Conservation (phyloP, 331 rosid species). For the Rosa hybrid region DNA sequence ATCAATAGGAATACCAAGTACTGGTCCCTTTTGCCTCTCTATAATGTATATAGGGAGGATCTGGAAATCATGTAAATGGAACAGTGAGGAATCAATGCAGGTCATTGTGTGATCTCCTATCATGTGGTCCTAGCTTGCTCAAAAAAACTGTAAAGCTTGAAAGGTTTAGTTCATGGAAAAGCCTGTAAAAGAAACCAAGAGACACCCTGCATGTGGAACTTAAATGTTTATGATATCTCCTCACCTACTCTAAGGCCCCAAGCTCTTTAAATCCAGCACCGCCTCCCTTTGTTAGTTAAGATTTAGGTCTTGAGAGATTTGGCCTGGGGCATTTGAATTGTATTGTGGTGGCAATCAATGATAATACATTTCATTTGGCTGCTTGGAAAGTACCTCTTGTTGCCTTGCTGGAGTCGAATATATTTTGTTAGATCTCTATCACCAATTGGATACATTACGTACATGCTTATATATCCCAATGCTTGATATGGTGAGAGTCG, state of each 20-base stretch:
- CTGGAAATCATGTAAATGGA: background rate
- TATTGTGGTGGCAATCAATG: background rate
- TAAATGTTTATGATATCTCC: slow-evolving; percentile 30
- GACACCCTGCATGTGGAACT: slow-evolving; percentile 33
- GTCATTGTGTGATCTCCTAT: background rate
- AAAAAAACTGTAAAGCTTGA: background rate
- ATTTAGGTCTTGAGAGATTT: background rate
- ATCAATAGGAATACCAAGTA: background rate
- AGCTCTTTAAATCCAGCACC: slow-evolving; percentile 12
- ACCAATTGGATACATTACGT: background rate
- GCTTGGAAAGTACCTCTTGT: background rate
- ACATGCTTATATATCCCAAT: background rate
- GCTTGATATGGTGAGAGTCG: background rate
- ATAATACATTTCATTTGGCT: background rate
- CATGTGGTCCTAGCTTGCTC: slow-evolving; percentile 7
- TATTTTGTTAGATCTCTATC: background rate
- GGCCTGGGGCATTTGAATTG: background rate
- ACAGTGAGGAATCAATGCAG: slow-evolving; percentile 9
- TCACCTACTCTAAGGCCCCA: slow-evolving; percentile 31
- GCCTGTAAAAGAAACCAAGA: slow-evolving; percentile 20
- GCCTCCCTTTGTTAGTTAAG: slow-evolving; percentile 16
- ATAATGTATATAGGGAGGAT: background rate
- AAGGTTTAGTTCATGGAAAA: slow-evolving; percentile 17
- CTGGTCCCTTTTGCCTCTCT: slow-evolving; percentile 9
- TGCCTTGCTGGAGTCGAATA: background rate